Percentiles rank a stretch among this genome's conserved stretches.
phyloP scores from a whole-genome alignment of 805 yeast genomes.

The Zygosaccharomyces pseudorouxii region DNA sequence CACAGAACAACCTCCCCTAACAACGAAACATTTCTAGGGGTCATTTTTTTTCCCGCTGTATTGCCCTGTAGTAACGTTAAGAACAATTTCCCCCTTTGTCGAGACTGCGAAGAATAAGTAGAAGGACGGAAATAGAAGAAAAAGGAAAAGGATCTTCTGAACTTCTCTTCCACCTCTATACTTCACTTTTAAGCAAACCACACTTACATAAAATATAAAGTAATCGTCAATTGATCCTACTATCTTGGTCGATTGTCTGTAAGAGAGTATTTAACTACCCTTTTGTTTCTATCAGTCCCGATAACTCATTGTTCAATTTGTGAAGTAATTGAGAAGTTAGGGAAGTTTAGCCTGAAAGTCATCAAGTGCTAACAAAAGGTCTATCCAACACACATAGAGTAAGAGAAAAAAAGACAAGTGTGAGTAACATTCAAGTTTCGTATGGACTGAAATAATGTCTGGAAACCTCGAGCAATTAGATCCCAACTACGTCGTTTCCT shows the following conservation, averaged over 20 bases:
- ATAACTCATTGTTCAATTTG: too few relatives aligned
- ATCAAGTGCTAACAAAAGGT: not conserved
- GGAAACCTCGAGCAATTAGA: slow-evolving; percentile 23
- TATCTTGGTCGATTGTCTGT: too few relatives aligned
- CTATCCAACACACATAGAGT: not conserved
- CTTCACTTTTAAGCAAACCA: not conserved
- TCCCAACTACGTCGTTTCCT: slow-evolving; percentile 29
- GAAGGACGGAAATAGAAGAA: not conserved
- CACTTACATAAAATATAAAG: too few relatives aligned
- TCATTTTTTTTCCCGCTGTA: not conserved
- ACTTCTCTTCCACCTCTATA: not conserved
- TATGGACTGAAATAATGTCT: slow-evolving; percentile 8
- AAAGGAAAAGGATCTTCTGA: not conserved
- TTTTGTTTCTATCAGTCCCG: too few relatives aligned
- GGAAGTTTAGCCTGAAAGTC: not conserved
- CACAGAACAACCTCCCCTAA: not conserved
- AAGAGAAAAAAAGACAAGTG: not conserved
- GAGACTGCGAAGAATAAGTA: not conserved
- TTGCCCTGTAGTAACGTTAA: not conserved
- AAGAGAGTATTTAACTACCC: too few relatives aligned
- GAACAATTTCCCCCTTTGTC: not conserved
- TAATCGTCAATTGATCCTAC: too few relatives aligned
- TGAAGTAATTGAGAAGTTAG: not conserved
- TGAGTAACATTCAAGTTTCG: not conserved
- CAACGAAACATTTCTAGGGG: not conserved